These are phyloP conservation scores for Lagenidium sp. DNA, from an alignment of 352 stramenopile genomes.

Conservation along the genomic window DNA sequence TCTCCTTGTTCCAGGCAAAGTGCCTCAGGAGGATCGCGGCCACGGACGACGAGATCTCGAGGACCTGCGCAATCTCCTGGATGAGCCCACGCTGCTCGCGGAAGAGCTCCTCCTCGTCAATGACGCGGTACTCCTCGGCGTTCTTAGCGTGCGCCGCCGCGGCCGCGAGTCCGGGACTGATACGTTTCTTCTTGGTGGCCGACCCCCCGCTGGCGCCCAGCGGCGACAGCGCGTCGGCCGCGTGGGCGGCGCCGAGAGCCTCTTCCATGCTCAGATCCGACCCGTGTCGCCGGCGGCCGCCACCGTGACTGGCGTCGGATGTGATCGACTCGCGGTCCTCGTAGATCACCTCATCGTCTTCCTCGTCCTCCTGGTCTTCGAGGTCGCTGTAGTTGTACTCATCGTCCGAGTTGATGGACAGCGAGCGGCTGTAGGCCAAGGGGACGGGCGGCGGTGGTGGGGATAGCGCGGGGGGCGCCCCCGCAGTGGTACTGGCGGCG, in stretches of 20 bases:
- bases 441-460: background rate
- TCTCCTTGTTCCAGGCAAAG: constrained; percentile 88
- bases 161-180: constrained; percentile 26
- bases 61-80: constrained; percentile 60
- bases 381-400: constrained; percentile 83
- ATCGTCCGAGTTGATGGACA: constrained; percentile 52
- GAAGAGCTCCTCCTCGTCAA: constrained; percentile 76
- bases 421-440: constrained; percentile 17
- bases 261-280: constrained; percentile 19
- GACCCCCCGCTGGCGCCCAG: constrained; percentile 26
- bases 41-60: constrained; percentile 55
- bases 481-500: background rate
- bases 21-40: constrained; percentile 74
- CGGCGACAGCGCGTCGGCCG: constrained; percentile 25
- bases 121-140: constrained; percentile 69
- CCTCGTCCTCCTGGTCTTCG: constrained; percentile 31
- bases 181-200: constrained; percentile 64
- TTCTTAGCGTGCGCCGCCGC: constrained; percentile 7
- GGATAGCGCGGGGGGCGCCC: background rate
- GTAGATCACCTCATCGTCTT: constrained; percentile 19
- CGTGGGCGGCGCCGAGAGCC: background rate
- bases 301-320: constrained; percentile 38
- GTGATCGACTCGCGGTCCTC: constrained; percentile 59
- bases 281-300: constrained; percentile 4
- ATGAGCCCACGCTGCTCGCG: constrained; percentile 54